A percentile compares a stretch with the other conserved stretches of the same genome.
Evolutionary conservation across 768 basidiomycete genomes (phyloP).

Genomic region (Crassisporium funariophilum): DNA sequence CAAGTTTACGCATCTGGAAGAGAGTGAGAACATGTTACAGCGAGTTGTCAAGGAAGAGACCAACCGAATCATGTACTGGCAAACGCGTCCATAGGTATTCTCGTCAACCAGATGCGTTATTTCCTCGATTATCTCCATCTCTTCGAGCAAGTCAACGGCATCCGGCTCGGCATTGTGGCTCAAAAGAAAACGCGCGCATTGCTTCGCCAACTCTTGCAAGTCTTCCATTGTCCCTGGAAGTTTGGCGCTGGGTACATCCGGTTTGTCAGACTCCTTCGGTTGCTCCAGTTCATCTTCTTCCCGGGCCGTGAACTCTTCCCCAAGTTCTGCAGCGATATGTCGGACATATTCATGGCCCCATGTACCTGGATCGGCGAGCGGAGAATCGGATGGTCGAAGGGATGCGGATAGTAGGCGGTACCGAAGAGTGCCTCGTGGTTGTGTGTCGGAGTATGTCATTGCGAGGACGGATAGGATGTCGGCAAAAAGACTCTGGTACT

Average conservation of each 20-base stretch:
- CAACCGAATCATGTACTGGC: slow-evolving; percentile 93
- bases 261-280: slow-evolving; percentile 29
- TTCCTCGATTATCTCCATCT: slow-evolving; percentile 85
- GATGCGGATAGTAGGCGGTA: slow-evolving; percentile 87
- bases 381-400: slow-evolving; percentile 62
- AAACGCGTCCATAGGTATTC: slow-evolving; percentile 87
- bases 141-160: slow-evolving; percentile 93
- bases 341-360: slow-evolving; percentile 99
- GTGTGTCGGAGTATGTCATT: slow-evolving; percentile 99
- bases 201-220: slow-evolving; percentile 72
- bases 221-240: slow-evolving; percentile 70
- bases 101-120: slow-evolving; percentile 80
- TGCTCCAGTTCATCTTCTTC: slow-evolving; percentile 46
- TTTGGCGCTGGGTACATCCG: slow-evolving; percentile 31
- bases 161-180: slow-evolving; percentile 97
- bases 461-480: slow-evolving; percentile 98
- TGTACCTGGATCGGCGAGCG: slow-evolving; percentile 84
- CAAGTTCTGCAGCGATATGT: slow-evolving; percentile 94
- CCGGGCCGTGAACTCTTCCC: slow-evolving; percentile 85
- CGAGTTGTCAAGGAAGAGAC: slow-evolving; percentile 17
- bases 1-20: slow-evolving; percentile 76
- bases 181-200: slow-evolving; percentile 88
- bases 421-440: slow-evolving; percentile 92
- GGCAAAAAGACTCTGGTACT: slow-evolving; percentile 81
- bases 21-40: slow-evolving; percentile 5